Conservation (phyloP, 148 eudicot species). For the Cornus kousa region DNA sequence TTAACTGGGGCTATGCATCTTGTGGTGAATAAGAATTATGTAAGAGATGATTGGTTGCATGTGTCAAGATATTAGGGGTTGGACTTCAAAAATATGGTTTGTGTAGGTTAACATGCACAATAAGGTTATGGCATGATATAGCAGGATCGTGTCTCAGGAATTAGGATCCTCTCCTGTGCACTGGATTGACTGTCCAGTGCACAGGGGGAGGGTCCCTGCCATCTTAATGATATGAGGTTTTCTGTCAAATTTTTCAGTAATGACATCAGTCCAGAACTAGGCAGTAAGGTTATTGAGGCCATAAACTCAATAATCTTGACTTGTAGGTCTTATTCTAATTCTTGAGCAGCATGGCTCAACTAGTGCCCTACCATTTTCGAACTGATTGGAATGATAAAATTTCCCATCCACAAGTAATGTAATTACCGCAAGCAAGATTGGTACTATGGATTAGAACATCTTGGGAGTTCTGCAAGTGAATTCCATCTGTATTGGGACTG, state of each 20-base stretch:
- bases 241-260: background rate
- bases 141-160: background rate
- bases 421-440: constrained; percentile 76
- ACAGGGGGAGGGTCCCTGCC: too few relatives aligned
- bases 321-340: background rate
- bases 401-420: background rate
- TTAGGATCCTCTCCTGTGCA: too few relatives aligned
- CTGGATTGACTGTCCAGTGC: too few relatives aligned
- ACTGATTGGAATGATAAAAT: background rate
- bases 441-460: constrained; percentile 75
- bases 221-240: background rate
- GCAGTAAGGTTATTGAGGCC: background rate
- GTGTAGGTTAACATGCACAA: background rate
- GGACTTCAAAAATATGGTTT: background rate
- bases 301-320: background rate
- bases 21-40: constrained; percentile 6
- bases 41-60: constrained; percentile 16
- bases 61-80: constrained; percentile 10
- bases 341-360: background rate
- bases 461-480: constrained; percentile 80
- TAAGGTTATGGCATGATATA: constrained; percentile 12
- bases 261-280: background rate
- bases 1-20: background rate
- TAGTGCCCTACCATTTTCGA: background rate
- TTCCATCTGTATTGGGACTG: constrained; percentile 97